Base-by-base conservation (phyloP, 1,139 yeast species). In the Saccharomyces hybrid region DNA sequence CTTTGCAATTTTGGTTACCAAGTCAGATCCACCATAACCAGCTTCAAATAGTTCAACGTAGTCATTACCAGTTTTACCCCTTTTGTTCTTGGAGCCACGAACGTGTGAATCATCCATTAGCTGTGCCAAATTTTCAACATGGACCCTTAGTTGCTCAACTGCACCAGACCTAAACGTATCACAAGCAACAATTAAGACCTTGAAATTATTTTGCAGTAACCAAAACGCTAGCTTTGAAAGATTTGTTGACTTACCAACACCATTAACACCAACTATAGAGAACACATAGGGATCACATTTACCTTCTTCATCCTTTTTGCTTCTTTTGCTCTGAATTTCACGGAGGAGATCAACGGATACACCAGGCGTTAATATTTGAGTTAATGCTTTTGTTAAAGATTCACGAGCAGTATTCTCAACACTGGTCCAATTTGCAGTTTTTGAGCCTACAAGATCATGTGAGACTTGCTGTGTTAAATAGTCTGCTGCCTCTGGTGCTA, bases 131-230 rank as follows among this genome's bases (percentile, higher is more conserved):
- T 95, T 87, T 59, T 83, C 84, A 2, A 91, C 99, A 72, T 93
- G 99, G 2, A 93, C 97, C 63, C 93, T 84, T 60, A 93, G 77
- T 71, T 93, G 99, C 69, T 93, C 99, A 14, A 93, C 98, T 0
- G 99, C 99, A 51, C 99, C 99, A 0, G 97, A 89, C 72, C 99
- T 80, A 74, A 93, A 93, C 0, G 99, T 95, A 73, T 93, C 99
- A 73, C 99, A 93, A 0, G 99, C 99, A 48, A 96, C 96, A 63
- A 93, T 87, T 55, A 93, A 77, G 1, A 93, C 96, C 63, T 82
- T 84, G 68, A 88, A 79, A 68, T 91, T 84, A 70, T 93, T 93
- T 68, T 91, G 97, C 56, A 93, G 73, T 53, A 93, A 77, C 99
- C 99, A 93, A 68, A 88, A 95, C 1, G 97, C 99, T 55, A 93